Conservation (phyloP, 2,329 filamentous ascomycete species). For the Colletotrichum musae region DNA sequence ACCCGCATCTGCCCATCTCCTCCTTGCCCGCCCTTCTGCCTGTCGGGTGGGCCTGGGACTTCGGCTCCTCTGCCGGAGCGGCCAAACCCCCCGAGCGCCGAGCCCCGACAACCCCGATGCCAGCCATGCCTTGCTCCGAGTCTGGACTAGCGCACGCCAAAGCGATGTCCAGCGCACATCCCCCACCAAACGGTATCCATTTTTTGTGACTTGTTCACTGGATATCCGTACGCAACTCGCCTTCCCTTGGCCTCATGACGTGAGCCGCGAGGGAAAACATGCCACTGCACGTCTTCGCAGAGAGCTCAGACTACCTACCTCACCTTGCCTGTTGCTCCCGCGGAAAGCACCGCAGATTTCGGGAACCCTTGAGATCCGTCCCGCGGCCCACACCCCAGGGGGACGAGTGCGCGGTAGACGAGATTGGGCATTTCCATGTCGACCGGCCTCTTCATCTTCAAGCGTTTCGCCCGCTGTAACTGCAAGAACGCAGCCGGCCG, state of each 20-base stretch:
- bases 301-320: background rate
- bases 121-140: constrained; percentile 5
- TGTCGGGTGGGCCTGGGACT: background rate
- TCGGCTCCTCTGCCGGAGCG: constrained; percentile 19
- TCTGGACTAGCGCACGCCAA: background rate
- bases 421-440: background rate
- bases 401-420: background rate
- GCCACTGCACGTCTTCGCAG: constrained; percentile 4
- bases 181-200: constrained; percentile 26
- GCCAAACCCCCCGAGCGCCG: constrained; percentile 6
- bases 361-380: background rate
- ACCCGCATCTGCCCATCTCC: background rate
- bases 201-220: background rate
- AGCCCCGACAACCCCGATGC: constrained; percentile 23
- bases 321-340: background rate
- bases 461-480: constrained; percentile 32
- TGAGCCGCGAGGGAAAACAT: constrained; percentile 39
- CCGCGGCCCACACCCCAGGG: background rate
- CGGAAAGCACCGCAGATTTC: constrained; percentile 11
- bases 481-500: too few species aligned
- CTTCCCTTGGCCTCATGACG: constrained; percentile 27
- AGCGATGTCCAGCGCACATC: constrained; percentile 9
- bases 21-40: too few species aligned
- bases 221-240: constrained; percentile 17
- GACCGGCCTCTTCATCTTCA: constrained; percentile 12